Base-by-base conservation (phyloP, 192 early-diverging fungal species). In the Physocladia obscura region DNA sequence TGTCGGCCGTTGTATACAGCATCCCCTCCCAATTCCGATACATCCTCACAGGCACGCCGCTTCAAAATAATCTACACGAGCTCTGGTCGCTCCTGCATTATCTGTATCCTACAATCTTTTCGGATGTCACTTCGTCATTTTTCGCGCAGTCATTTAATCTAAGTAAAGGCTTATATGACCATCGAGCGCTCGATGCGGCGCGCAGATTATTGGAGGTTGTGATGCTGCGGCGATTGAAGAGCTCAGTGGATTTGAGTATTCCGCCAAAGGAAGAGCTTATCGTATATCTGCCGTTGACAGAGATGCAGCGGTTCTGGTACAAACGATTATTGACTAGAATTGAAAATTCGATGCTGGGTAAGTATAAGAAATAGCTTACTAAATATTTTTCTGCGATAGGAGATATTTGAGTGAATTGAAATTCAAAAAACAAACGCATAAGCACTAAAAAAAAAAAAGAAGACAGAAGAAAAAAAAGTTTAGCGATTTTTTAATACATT, bases 71-170 rank as follows among this genome's bases (percentile, higher is more conserved):
- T 71, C 73, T 98, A 39, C 77, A 87, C 0, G 95, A 98, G 73
- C 86, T 98, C 6, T 98, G 96, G 96, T 92, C 92, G 67, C 77
- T 98, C 57, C 84, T 98, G 21, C 94, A 98, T 71, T 98, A 96
- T 59, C 80, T 97, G 22, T 77, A 96, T 49, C 96, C 96, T n/a
- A 91, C 94, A 72, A 93, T 98, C 35, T 98, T 98, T 77, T 88
- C 92, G 52, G 90, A 91, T 52, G 80, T 91, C 31, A 32, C 61
- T 26, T 39, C 64, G 64, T 70, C 39, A 21, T 57, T 35, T 37
- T 44, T 29, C 1, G 35, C 26, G 22, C 35, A 69, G 22, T 2
- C 29, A 27, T 34, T 5, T 37, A 55, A 1, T 44, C 49, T 49
- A 44, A 13, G 21, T 34, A 37, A 49, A 82, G 84, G 87, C 93